Conservation (phyloP, 108 stramenopile species). For the Cyclostephanos tholiformis region DNA sequence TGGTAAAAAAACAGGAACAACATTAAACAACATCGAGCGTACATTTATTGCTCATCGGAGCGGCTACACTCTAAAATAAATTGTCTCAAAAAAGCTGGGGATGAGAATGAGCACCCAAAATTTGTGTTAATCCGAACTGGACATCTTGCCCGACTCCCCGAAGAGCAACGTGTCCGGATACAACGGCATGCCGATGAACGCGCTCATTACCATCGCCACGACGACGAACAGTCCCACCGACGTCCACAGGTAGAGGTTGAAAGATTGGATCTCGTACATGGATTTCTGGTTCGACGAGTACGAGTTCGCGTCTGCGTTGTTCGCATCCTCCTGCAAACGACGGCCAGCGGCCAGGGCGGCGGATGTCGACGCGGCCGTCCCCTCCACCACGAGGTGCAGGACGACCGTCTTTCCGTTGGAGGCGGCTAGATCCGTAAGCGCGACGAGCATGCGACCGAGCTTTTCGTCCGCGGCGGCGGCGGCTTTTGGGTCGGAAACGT, state of each 20-base stretch:
- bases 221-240: conserved; percentile 65
- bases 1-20: too few relatives aligned
- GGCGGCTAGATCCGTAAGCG: conserved; percentile 45
- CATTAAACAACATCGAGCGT: too few relatives aligned
- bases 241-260: conserved; percentile 89
- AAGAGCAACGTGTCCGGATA: conserved; percentile 83
- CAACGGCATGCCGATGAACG: conserved; percentile 82
- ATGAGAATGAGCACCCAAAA: background rate
- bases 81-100: background rate
- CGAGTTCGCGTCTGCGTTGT: conserved; percentile 57
- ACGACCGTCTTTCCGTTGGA: conserved; percentile 60
- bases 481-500: conserved; percentile 33
- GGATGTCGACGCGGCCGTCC: conserved; percentile 25
- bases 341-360: conserved; percentile 47
- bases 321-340: conserved; percentile 58
- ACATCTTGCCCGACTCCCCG: conserved; percentile 76
- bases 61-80: background rate
- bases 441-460: conserved; percentile 50
- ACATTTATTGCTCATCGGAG: background rate
- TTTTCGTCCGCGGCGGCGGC: conserved; percentile 59
- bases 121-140: conserved; percentile 58
- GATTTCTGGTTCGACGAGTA: conserved; percentile 77
- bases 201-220: conserved; percentile 63
- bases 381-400: conserved; percentile 82
- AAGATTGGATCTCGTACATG: conserved; percentile 90